Percentiles rank a stretch among this genome's conserved stretches.
phyloP scores from a whole-genome alignment of 768 basidiomycete genomes.

The Amanita inopinata region DNA sequence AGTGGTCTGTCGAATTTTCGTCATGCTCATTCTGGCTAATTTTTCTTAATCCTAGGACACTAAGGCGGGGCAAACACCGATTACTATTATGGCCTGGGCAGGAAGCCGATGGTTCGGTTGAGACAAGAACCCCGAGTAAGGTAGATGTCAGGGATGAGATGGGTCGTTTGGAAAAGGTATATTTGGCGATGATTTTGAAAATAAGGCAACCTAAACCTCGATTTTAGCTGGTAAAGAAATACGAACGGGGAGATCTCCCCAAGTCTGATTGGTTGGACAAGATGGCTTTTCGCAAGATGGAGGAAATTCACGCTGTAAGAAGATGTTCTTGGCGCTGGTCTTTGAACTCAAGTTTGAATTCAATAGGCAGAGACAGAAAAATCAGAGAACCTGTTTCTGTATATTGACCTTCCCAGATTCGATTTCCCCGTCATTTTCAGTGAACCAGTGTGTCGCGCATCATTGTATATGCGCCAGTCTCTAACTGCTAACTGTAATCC shows the following conservation, averaged over 20 bases:
- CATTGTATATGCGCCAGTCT: conserved; percentile 9
- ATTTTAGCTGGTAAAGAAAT: conserved; percentile 80
- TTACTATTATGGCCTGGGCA: conserved; percentile 73
- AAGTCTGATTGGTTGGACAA: conserved; percentile 96
- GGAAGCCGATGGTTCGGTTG: conserved; percentile 79
- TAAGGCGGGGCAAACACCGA: conserved; percentile 87
- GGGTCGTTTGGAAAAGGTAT: conserved; percentile 87
- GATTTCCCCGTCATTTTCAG: conserved; percentile 96
- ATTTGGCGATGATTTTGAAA: conserved; percentile 13
- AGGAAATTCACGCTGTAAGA: conserved; percentile 83
- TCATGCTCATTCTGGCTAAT: background rate
- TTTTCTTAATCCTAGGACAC: conserved; percentile 46
- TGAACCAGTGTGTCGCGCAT: conserved; percentile 54
- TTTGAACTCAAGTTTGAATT: background rate
- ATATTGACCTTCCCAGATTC: conserved; percentile 92
- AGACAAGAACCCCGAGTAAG: conserved; percentile 85
- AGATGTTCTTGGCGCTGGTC: background rate
- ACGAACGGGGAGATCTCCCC: conserved; percentile 86
- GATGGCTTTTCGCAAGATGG: conserved; percentile 89
- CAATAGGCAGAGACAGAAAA: conserved; percentile 79
- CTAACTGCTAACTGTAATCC: background rate
- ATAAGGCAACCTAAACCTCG: conserved; percentile 18
- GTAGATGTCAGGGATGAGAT: conserved; percentile 77
- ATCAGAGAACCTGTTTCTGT: conserved; percentile 90
- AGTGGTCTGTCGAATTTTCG: conserved; percentile 43